Evolutionary conservation across 805 yeast species (phyloP).

Genomic region (Wickerhamiella australiensis): DNA sequence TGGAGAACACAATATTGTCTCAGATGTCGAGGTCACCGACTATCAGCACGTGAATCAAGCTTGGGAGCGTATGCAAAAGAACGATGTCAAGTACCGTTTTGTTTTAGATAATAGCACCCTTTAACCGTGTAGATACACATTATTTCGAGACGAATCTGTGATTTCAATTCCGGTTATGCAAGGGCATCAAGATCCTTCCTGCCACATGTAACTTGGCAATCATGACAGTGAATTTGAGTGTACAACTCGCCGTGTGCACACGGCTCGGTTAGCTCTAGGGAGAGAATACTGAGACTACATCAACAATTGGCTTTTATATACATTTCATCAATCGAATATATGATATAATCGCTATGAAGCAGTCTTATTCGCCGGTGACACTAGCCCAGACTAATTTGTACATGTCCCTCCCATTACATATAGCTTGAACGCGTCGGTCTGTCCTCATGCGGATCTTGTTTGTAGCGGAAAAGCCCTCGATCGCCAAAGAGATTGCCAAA

Average conservation of each 20-base stretch:
- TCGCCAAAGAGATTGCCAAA: constrained; percentile 69
- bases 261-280: no score
- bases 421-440: background rate
- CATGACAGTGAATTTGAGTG: no score
- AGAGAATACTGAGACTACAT: no score
- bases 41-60: constrained; percentile 26
- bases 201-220: no score
- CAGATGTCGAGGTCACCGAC: constrained; percentile 55
- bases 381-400: no score
- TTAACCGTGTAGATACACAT: background rate
- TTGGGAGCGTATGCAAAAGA: constrained; percentile 14
- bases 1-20: constrained; percentile 42
- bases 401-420: background rate
- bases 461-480: constrained; percentile 95
- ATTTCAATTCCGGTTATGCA: no score
- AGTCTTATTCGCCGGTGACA: no score
- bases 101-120: constrained; percentile 19
- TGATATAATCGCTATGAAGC: no score
- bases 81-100: constrained; percentile 19
- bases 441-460: constrained; percentile 52
- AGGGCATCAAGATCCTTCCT: no score
- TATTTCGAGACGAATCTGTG: background rate
- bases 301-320: no score
- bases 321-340: no score
- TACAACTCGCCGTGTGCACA: no score